These are phyloP conservation scores for Oropetium thomaeum DNA, from an alignment of 176 grass and related monocot species.

Conservation along the genomic window DNA sequence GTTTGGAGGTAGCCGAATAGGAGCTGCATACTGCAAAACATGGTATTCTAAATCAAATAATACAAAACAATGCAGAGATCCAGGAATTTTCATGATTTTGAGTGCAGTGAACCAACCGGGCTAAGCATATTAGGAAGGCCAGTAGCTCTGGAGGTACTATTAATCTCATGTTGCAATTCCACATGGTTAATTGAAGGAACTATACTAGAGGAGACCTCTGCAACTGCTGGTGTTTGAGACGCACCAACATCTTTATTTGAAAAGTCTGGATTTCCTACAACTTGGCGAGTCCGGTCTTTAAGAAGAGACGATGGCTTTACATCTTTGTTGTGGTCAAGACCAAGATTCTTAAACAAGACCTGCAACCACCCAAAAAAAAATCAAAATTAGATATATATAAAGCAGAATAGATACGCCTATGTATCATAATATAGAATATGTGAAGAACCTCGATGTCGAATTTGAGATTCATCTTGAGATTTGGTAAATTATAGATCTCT, in stretches of 20 bases:
- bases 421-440: constrained; percentile 16
- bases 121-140: constrained; percentile 65
- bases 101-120: constrained; percentile 56
- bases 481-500: constrained; percentile 94
- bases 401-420: constrained; percentile 10
- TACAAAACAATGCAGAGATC: not conserved
- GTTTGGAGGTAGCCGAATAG: constrained; percentile 68
- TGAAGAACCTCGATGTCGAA: constrained; percentile 90
- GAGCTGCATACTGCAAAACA: constrained; percentile 64
- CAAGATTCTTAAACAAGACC: constrained; percentile 98
- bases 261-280: constrained; percentile 95
- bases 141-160: constrained; percentile 51
- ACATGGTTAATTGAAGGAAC: constrained; percentile 57
- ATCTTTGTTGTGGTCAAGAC: constrained; percentile 82
- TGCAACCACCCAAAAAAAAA: constrained; percentile 32
- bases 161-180: constrained; percentile 76
- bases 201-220: constrained; percentile 51
- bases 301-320: constrained; percentile 88
- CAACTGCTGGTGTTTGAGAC: constrained; percentile 53
- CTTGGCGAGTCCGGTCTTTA: constrained; percentile 68
- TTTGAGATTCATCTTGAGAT: constrained; percentile 99
- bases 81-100: not conserved
- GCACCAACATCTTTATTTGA: constrained; percentile 84
- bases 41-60: constrained; percentile 24
- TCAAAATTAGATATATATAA: constrained; percentile 15